These are phyloP conservation scores for Saturnispora zaruensis DNA, from an alignment of 805 yeast genomes.

Conservation along the genomic window DNA sequence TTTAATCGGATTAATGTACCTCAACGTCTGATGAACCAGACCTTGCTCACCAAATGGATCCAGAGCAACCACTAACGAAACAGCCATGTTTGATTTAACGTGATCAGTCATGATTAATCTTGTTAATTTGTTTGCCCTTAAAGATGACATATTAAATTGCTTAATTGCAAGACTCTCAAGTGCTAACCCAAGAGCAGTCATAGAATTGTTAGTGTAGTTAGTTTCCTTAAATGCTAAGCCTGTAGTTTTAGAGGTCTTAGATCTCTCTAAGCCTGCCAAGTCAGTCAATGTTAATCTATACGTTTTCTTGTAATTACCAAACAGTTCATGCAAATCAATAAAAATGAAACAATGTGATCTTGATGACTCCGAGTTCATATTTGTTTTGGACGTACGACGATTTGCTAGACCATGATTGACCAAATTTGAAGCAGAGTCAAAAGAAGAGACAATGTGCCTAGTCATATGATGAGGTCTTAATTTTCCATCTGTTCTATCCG, in stretches of 20 bases:
- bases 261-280: constrained; percentile 44
- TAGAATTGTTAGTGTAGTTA: constrained; percentile 39
- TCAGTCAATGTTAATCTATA: constrained; percentile 42
- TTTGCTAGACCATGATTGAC: constrained; percentile 32
- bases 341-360: constrained; percentile 46
- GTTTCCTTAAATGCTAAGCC: constrained; percentile 41
- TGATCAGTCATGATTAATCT: constrained; percentile 41
- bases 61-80: constrained; percentile 31
- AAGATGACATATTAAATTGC: constrained; percentile 32
- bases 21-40: constrained; percentile 24
- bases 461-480: constrained; percentile 36
- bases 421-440: constrained; percentile 30
- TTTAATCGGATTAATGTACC: constrained; percentile 26
- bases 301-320: constrained; percentile 19
- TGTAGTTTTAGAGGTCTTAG: constrained; percentile 36
- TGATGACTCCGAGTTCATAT: constrained; percentile 36
- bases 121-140: constrained; percentile 42
- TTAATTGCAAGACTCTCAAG: constrained; percentile 33
- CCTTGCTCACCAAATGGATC: constrained; percentile 34
- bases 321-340: constrained; percentile 20
- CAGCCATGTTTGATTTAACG: constrained; percentile 25
- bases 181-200: constrained; percentile 44
- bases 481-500: constrained; percentile 36
- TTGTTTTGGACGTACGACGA: constrained; percentile 36
- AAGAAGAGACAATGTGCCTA: constrained; percentile 31